Evolutionary conservation across 225 moss, liverwort and hornwort species (phyloP), one percentile per base, ranked within the genome.

Genomic region (Bryoerythrophyllum caledonicum): DNA sequence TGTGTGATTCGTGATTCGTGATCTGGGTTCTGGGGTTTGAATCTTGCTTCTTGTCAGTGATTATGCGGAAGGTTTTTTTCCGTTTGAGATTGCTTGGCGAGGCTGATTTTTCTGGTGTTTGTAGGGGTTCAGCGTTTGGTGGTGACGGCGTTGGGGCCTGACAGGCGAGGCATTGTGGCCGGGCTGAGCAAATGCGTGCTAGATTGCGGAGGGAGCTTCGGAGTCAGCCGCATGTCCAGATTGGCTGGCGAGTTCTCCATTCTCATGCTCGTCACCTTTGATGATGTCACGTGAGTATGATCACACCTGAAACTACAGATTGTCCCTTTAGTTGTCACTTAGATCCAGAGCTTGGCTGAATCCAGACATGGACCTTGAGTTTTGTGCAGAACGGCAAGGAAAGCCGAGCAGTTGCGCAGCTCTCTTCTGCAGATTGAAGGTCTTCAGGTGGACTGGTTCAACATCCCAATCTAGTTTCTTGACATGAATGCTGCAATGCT

Each of bases 161-260:
- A 87, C 71, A 79, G 84, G 35, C 81, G 81, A n/a, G 87, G 87
- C 63, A 82, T 84, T 67, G 87, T 86, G 27, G 83, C 86, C 65
- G 81, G 79, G 72, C 75, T 87, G 55, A 87, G 83, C 51, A 87
- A 87, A 62, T 73, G 74, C 7, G 84, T 87, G 55, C 77, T 87
- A 1, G 87, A 87, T 69, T 84, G 78, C 62, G 87, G 78, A 8
- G 84, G 81, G 17, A 87, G 81, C 73, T 76, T 87, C 71, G 87
- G 81, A 79, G 2, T 79, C 65, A 79, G 87, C 62, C 67, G 87
- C 21, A 87, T 87, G 87, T 84, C 87, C 40, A 81, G 87, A 78
- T 76, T 86, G 65, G 81, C 81, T 37, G 87, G 87, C 70, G 87
- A 87, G 58, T 87, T 87, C 63, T 75, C 84, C 65, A 52, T 84